Evolutionary conservation across 805 yeast genomes (phyloP), one percentile per base, ranked within the genome.

Genomic region (Saccharomyces paradoxus): DNA sequence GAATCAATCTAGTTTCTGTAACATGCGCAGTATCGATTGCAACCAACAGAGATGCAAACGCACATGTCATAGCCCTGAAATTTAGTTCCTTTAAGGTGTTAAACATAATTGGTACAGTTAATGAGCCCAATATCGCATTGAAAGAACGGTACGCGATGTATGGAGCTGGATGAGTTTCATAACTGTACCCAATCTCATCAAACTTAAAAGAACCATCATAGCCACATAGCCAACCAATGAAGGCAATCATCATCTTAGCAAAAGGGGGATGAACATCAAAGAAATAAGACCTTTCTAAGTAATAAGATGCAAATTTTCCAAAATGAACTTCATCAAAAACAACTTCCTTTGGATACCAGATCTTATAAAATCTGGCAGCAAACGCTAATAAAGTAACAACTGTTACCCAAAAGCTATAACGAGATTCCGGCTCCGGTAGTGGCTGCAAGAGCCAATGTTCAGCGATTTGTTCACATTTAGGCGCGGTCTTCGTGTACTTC

Each of bases 191-290:
- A 70, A 91, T 91, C 64, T 79, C 82, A 58, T 90, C 96, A 64
- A 92, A 94, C 71, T 90, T 89, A 77, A 90, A 94, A 12, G 80
- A 70, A n/a, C 99, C 99, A 65, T 86, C 83, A 70, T 89, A 94
- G 2, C 97, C 97, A 51, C 86, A 82, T 26, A 94, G 63, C 77
- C 85, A 89, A 47, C 99, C 99, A 44, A 86, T 89, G 55, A 84
- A 78, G 0, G 98, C 98, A 71, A 92, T 89, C 61, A 91, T 77
- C 69, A 94, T 77, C 70, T 94, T 94, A 53, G 96, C 99, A 71
- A 94, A 89, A 24, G 99, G 99, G 9, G 99, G 99, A 73, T 94
- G 99, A 52, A 94, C 82, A 72, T 94, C 99, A 66, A 94, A 94
- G 71, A 89, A 94, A 71, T 88, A 94, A 0, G 96, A 86, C 58